Conservation (phyloP, 1,284 basidiomycete species). For the Ceratobasidium papillatum region DNA sequence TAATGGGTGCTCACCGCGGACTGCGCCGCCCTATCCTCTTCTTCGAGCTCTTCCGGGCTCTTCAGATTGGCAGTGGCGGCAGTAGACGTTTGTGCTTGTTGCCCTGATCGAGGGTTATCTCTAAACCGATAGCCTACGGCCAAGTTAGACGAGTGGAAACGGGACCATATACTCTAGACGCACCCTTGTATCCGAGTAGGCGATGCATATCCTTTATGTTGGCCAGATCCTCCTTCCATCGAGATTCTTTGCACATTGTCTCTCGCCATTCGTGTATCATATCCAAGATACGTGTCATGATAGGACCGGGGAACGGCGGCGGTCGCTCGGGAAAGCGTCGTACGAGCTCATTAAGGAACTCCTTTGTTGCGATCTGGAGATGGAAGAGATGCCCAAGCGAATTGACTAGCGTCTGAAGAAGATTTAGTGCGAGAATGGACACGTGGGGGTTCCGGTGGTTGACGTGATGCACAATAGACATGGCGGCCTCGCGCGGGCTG, state of each 20-base stretch:
- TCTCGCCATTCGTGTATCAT: conserved; percentile 97
- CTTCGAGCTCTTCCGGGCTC: conserved; percentile 95
- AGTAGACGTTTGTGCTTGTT: conserved; percentile 49
- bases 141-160: conserved; percentile 14
- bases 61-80: conserved; percentile 74
- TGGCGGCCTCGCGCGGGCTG: conserved; percentile 88
- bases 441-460: conserved; percentile 93
- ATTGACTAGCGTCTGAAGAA: conserved; percentile 94
- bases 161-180: conserved; percentile 39
- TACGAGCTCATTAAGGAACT: conserved; percentile 98
- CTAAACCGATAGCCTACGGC: conserved; percentile 83
- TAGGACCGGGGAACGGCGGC: conserved; percentile 91
- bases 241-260: conserved; percentile 86
- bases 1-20: conserved; percentile 65
- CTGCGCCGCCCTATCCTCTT: conserved; percentile 94
- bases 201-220: conserved; percentile 99
- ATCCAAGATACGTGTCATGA: conserved; percentile 94
- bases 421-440: conserved; percentile 79
- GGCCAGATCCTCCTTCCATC: conserved; percentile 96
- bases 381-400: conserved; percentile 97
- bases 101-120: conserved; percentile 58
- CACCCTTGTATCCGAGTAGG: conserved; percentile 90
- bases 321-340: conserved; percentile 97
- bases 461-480: conserved; percentile 80
- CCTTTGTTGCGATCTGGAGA: conserved; percentile 97